Percentiles rank a stretch among this genome's conserved stretches.
phyloP scores from a whole-genome alignment of 139 green algal species.

The Gonium pectorale region DNA sequence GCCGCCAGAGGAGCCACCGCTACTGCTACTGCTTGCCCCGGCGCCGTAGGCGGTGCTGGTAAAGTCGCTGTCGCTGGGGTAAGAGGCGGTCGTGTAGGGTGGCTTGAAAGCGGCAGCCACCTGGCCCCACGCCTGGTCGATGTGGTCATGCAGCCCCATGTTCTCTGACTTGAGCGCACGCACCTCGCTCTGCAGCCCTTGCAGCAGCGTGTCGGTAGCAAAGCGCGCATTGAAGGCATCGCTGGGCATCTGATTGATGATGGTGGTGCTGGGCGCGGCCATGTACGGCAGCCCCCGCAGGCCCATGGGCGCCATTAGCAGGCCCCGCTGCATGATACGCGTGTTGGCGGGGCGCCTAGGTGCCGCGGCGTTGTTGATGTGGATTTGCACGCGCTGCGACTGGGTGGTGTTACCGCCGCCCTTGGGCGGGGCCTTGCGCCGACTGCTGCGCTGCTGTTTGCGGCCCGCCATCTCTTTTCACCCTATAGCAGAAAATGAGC shows the following conservation, averaged over 20 bases:
- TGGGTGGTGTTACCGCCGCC: too few species aligned
- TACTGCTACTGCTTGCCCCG: neutral
- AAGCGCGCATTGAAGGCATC: neutral
- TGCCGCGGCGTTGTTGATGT: too few species aligned
- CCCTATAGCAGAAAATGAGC: too few species aligned
- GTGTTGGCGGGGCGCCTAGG: too few species aligned
- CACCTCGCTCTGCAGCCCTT: neutral
- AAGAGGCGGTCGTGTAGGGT: too few species aligned
- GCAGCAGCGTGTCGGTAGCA: neutral
- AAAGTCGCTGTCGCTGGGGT: neutral
- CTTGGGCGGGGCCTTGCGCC: too few species aligned
- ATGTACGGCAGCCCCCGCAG: too few species aligned
- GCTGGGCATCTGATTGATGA: neutral
- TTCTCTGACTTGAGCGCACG: neutral
- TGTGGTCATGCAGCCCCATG: neutral
- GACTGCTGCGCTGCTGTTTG: too few species aligned
- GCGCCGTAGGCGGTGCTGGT: neutral
- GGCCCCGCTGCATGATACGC: too few species aligned
- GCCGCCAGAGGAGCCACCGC: neutral
- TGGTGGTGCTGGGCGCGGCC: slow-evolving; percentile 11
- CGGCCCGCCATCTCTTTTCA: too few species aligned
- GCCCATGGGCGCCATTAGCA: too few species aligned
- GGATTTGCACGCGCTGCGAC: too few species aligned
- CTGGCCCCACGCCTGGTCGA: neutral
- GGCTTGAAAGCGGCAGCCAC: neutral